Evolutionary conservation across 371 early-diverging fungal genomes (phyloP).

Genomic region (Synchytrium microbalum): DNA sequence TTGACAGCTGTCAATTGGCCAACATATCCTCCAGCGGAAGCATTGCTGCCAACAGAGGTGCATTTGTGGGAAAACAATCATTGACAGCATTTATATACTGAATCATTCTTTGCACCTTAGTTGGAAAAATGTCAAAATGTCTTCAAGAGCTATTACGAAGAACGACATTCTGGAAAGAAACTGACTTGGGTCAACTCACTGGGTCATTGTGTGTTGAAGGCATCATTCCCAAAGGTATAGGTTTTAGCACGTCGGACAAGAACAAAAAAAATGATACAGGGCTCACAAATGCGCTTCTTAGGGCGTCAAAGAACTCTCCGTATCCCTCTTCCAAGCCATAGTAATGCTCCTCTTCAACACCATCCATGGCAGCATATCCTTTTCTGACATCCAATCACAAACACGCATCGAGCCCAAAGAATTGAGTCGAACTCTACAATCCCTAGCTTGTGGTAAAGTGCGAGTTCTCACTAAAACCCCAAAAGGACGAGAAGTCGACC

Average conservation of each 20-base stretch:
- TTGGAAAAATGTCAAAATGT: slow-evolving; percentile 52
- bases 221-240: slow-evolving; percentile 43
- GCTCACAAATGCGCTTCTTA: not conserved
- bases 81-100: no score
- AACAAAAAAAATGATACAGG: not conserved
- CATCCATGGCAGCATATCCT: slow-evolving; percentile 37
- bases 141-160: slow-evolving; percentile 66
- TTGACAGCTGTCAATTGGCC: slow-evolving; percentile 89
- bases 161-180: slow-evolving; percentile 66
- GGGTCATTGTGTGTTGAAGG: slow-evolving; percentile 64
- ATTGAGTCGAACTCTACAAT: slow-evolving; percentile 68
- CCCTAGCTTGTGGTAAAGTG: slow-evolving; percentile 72
- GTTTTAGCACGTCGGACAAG: slow-evolving; percentile 2
- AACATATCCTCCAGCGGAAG: slow-evolving; percentile 58
- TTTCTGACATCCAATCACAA: slow-evolving; percentile 53
- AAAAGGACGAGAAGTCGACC: slow-evolving; percentile 10
- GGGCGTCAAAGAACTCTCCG: slow-evolving; percentile 57
- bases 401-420: slow-evolving; percentile 61
- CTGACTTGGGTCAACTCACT: slow-evolving; percentile 80
- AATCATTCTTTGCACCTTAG: no score
- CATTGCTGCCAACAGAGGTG: slow-evolving; percentile 62
- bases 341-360: slow-evolving; percentile 71
- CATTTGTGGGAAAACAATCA: slow-evolving; percentile 13
- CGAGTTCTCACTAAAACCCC: slow-evolving; percentile 58
- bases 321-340: slow-evolving; percentile 67